Evolutionary conservation across 2,329 filamentous ascomycete species (phyloP).

Genomic region (Colletotrichum sojae): DNA sequence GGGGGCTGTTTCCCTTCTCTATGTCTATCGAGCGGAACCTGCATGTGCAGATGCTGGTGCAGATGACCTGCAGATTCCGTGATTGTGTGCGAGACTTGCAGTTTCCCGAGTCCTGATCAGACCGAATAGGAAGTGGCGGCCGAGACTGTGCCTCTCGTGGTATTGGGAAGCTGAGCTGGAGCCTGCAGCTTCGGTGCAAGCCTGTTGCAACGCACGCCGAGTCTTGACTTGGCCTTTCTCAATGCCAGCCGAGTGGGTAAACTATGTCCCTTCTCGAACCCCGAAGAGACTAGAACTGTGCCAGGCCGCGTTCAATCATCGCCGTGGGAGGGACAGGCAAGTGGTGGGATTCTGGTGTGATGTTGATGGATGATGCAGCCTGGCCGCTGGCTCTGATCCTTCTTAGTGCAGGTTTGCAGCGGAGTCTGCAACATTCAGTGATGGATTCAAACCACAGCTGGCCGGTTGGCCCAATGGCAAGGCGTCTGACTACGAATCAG

Average conservation of each 20-base stretch:
- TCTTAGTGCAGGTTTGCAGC: not conserved
- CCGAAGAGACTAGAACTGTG: too few species aligned
- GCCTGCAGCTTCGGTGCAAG: not conserved
- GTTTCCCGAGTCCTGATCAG: not conserved
- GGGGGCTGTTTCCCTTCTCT: not conserved
- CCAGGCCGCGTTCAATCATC: too few species aligned
- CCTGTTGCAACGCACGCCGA: not conserved
- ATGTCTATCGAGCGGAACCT: too few species aligned
- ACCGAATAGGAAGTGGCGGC: not conserved
- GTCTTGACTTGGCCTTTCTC: not conserved
- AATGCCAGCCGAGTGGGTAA: not conserved
- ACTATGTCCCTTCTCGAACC: not conserved
- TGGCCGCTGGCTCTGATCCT: too few species aligned
- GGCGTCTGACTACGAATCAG: slow-evolving; percentile 57
- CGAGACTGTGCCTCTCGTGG: not conserved
- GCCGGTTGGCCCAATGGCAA: slow-evolving; percentile 55
- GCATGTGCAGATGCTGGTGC: too few species aligned
- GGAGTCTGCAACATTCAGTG: fast-evolving
- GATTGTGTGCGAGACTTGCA: too few species aligned
- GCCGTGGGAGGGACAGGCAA: not conserved
- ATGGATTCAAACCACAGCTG: not conserved
- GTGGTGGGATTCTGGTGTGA: not conserved
- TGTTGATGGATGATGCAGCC: too few species aligned
- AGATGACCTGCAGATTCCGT: too few species aligned
- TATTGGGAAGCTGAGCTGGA: not conserved